These are phyloP conservation scores for Neocatenulostroma microsporum DNA, from an alignment of 2,329 filamentous ascomycete genomes.

Conservation along the genomic window DNA sequence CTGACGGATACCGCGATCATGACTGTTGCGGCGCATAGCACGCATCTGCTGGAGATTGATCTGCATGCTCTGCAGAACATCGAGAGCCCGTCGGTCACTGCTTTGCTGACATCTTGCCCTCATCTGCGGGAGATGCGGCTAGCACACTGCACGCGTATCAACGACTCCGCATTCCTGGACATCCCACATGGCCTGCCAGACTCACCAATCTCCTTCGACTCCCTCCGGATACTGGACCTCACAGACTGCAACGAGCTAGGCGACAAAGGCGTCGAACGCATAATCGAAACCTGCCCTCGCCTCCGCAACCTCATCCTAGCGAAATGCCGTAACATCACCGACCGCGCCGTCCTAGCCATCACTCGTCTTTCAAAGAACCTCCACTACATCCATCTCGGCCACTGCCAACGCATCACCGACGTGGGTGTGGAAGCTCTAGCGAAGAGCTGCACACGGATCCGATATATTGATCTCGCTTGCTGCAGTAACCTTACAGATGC, in stretches of 20 bases:
- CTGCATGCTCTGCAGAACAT: constrained; percentile 77
- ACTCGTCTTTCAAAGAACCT: constrained; percentile 87
- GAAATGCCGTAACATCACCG: constrained; percentile 89
- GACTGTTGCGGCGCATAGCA: constrained; percentile 80
- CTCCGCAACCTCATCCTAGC: constrained; percentile 88
- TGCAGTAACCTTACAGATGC: constrained; percentile 80
- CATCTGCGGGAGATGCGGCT: constrained; percentile 86
- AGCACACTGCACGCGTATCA: constrained; percentile 74
- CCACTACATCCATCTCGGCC: constrained; percentile 91
- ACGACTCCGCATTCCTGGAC: constrained; percentile 78
- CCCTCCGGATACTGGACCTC: constrained; percentile 84
- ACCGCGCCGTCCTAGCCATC: constrained; percentile 79
- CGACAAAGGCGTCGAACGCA: constrained; percentile 79
- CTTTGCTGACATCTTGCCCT: constrained; percentile 67
- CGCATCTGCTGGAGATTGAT: constrained; percentile 92
- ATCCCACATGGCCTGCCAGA: constrained; percentile 59
- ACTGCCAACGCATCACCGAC: constrained; percentile 88
- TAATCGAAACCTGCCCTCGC: constrained; percentile 76
- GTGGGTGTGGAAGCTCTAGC: constrained; percentile 77
- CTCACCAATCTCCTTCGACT: constrained; percentile 54
- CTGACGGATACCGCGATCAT: constrained; percentile 73
- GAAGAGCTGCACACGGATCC: constrained; percentile 79
- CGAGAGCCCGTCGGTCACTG: constrained; percentile 74
- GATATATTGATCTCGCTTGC: constrained; percentile 97
- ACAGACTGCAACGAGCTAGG: constrained; percentile 80